Percentiles rank a stretch among this genome's conserved stretches.
These are phyloP conservation scores for Delitschia confertaspora DNA, from an alignment of 495 filamentous ascomycete species.

Conservation along the genomic window DNA sequence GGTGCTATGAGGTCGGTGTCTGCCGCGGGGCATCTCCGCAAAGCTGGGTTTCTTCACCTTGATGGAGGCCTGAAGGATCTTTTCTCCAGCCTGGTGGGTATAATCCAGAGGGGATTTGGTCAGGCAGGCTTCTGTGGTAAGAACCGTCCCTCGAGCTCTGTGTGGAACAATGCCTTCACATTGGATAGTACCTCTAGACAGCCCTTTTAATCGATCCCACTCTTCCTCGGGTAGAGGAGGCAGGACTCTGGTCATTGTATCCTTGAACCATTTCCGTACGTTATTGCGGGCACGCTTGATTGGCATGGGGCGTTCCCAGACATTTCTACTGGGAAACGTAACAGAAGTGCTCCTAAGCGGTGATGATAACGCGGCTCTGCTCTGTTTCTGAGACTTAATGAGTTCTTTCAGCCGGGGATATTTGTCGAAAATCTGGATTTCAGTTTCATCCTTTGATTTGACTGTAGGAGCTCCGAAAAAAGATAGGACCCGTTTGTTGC, in stretches of 20 bases:
- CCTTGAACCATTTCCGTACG: slow-evolving; percentile 50
- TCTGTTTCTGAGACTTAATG: slow-evolving; percentile 15
- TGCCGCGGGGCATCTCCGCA: slow-evolving; percentile 10
- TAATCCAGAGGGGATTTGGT: not conserved
- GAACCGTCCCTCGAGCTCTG: slow-evolving; percentile 1
- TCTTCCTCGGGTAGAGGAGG: slow-evolving; percentile 64
- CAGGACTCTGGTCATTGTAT: slow-evolving; percentile 46
- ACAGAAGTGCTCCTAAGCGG: slow-evolving; percentile 40
- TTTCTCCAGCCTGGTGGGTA: not conserved
- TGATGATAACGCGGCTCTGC: slow-evolving; percentile 6
- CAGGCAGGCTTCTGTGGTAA: not conserved
- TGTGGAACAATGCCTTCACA: slow-evolving; percentile 36
- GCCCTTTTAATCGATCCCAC: slow-evolving; percentile 50
- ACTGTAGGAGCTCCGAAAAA: slow-evolving; percentile 27
- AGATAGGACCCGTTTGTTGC: slow-evolving; percentile 11
- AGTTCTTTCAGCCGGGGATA: slow-evolving; percentile 22
- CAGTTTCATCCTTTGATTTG: slow-evolving; percentile 26
- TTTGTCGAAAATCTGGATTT: slow-evolving; percentile 19
- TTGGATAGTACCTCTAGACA: slow-evolving; percentile 46
- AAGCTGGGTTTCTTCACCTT: slow-evolving; percentile 9
- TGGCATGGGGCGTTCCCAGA: slow-evolving; percentile 53
- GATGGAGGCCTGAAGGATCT: slow-evolving; percentile 3
- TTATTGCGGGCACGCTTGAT: slow-evolving; percentile 48
- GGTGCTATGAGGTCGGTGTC: slow-evolving; percentile 7
- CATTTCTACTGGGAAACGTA: slow-evolving; percentile 50